phyloP scores from a whole-genome alignment of 2,329 filamentous ascomycete species.

The Pseudogymnoascus sp. region DNA sequence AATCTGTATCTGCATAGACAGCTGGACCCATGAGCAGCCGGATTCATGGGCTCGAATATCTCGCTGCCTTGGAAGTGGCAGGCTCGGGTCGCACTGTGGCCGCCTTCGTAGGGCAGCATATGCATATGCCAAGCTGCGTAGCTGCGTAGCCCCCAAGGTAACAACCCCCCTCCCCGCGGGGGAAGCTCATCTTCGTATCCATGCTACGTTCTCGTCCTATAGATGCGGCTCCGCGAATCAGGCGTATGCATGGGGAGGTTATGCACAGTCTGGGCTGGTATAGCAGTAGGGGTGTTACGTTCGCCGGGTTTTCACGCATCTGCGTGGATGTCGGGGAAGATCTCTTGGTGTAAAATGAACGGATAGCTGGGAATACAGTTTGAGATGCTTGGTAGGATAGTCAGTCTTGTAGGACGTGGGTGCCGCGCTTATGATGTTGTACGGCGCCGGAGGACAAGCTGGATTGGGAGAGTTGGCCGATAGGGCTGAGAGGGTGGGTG shows the following conservation, averaged over 20 bases:
- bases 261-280: neutral
- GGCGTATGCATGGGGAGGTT: neutral
- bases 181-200: neutral
- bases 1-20: neutral
- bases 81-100: neutral
- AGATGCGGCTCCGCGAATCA: neutral
- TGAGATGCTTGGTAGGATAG: neutral
- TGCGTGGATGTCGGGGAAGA: neutral
- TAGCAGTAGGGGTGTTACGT: neutral
- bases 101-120: neutral
- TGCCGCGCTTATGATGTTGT: neutral
- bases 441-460: neutral
- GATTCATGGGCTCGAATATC: neutral
- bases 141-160: neutral
- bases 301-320: neutral
- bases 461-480: neutral
- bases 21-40: neutral
- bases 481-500: neutral
- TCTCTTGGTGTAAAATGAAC: neutral
- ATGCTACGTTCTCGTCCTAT: neutral
- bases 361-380: neutral
- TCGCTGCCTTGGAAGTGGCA: neutral
- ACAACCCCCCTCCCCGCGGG: neutral
- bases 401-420: neutral
- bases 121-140: neutral